A percentile compares a stretch with the other conserved stretches of the same genome.
These are phyloP conservation scores for Cymbidium sinense DNA, from an alignment of 106 monocot genomes.

Conservation along the genomic window DNA sequence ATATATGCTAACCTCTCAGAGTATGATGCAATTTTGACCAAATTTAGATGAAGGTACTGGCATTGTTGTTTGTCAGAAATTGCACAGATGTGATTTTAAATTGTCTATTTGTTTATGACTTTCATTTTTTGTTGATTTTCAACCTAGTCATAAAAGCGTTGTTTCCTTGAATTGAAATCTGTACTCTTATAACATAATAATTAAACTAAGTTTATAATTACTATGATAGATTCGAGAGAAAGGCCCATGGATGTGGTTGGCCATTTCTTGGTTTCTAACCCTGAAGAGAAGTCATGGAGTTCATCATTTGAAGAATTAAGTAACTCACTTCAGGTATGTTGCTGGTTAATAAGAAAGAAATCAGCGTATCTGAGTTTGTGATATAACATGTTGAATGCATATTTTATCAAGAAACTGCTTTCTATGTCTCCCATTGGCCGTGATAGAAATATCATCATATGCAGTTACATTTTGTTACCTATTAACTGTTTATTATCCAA, in stretches of 20 bases:
- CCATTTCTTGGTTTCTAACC: slow-evolving; percentile 6
- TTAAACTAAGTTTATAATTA: neutral
- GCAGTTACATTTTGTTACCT: neutral
- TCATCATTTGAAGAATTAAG: slow-evolving; percentile 41
- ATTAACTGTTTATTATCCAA: neutral
- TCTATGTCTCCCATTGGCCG: neutral
- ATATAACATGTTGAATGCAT: neutral
- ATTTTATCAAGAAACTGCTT: neutral
- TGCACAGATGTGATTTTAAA: neutral
- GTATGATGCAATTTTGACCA: too few species aligned
- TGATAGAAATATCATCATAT: neutral
- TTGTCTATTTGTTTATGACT: neutral
- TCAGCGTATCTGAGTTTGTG: neutral
- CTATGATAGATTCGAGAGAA: slow-evolving; percentile 25
- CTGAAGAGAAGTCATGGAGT: slow-evolving; percentile 19
- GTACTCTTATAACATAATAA: neutral
- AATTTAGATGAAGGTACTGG: too few species aligned
- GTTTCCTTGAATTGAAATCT: neutral
- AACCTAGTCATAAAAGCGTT: neutral
- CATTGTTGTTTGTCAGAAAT: neutral
- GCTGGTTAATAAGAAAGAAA: neutral
- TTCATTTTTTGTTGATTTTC: neutral
- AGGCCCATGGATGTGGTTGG: slow-evolving; percentile 8
- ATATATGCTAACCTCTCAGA: too few species aligned
- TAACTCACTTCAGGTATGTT: slow-evolving; percentile 65